Evolutionary conservation across 2,329 filamentous ascomycete genomes (phyloP).

Genomic region (Penicillium sp.): DNA sequence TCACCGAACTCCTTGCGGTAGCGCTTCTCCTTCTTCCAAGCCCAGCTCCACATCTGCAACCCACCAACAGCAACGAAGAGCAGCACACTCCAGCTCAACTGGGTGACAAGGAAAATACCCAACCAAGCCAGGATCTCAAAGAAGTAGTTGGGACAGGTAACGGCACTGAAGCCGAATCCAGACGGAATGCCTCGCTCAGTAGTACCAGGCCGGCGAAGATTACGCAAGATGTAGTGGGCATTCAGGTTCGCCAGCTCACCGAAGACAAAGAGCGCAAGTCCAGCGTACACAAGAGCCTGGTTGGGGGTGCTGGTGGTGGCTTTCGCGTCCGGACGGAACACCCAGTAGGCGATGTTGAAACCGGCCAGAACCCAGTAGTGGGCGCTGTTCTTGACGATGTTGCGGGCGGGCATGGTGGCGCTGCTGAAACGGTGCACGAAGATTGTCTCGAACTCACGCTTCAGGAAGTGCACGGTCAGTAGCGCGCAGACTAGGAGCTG

Average conservation of each 20-base stretch:
- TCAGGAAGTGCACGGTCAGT: slow-evolving; percentile 80
- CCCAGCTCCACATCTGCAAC: slow-evolving; percentile 83
- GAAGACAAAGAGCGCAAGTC: slow-evolving; percentile 69
- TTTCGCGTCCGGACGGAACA: slow-evolving; percentile 73
- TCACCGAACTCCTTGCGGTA: slow-evolving; percentile 89
- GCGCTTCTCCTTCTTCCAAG: slow-evolving; percentile 82
- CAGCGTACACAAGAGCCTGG: slow-evolving; percentile 60
- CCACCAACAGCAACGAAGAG: slow-evolving; percentile 73
- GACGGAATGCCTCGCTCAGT: slow-evolving; percentile 84
- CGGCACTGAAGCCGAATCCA: slow-evolving; percentile 78
- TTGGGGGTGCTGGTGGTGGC: slow-evolving; percentile 56
- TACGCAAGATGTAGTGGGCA: slow-evolving; percentile 74
- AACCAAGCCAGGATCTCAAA: slow-evolving; percentile 87
- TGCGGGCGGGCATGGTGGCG: slow-evolving; percentile 85
- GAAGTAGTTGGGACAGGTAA: slow-evolving; percentile 97
- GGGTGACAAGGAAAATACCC: slow-evolving; percentile 74
- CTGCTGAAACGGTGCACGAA: slow-evolving; percentile 94
- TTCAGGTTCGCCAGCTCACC: slow-evolving; percentile 78
- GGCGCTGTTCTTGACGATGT: slow-evolving; percentile 91
- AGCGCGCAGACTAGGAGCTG: slow-evolving; percentile 74
- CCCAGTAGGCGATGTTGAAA: slow-evolving; percentile 75
- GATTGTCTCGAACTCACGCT: slow-evolving; percentile 91
- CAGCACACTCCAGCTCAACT: slow-evolving; percentile 69
- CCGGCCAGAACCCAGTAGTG: slow-evolving; percentile 93
- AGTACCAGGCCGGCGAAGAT: slow-evolving; percentile 72